Base-by-base conservation (phyloP, 1,139 yeast species). In the Kodamaea anthophila region DNA sequence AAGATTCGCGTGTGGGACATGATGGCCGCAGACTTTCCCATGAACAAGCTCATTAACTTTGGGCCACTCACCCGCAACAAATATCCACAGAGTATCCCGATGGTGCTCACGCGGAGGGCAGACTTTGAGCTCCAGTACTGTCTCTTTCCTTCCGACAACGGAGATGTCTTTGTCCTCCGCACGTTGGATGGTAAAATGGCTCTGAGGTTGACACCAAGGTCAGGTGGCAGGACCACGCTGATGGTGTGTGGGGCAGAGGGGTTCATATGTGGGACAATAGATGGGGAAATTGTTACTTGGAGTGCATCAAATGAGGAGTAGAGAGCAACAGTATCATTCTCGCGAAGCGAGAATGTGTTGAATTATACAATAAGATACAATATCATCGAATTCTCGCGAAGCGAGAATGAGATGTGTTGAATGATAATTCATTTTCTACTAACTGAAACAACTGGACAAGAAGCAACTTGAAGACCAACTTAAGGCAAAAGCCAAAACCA, bases 51-150 rank as follows among this genome's bases (percentile, higher is more conserved):
- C 23, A 64, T 81, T 19, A 84, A 83, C 43, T 85, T 79, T 50
- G 94, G 94, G 0, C 94, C 94, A 0, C 58, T 80, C 33, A 74
- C 86, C 2, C 63, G 88, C 35, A 82, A 84, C 49, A 74, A 77
- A 40, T 60, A 71, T 27, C 62, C 68, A 10, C 78, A 70, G 37
- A 57, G 63, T 9, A 53, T 70, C 1, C 71, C 74, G 4, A 46
- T 72, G 33, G 49, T 65, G 16, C 44, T 73, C 3, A 71, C 65
- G 31, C 68, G 74, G 3, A 41, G 50, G 2, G 36, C 46, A 10
- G 79, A 75, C 53, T 59, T 72, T 13, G 74, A 69, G 35, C 46
- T 70, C 21, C 81, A 76, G 36, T 69, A 74, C 44, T 51, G 84
- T 24, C 58, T 85, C 49, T 76, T 75, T 42, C 86, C 93, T 4